phyloP scores from a whole-genome alignment of 2,329 filamentous ascomycete genomes.

The Colletotrichum tanaceti region DNA sequence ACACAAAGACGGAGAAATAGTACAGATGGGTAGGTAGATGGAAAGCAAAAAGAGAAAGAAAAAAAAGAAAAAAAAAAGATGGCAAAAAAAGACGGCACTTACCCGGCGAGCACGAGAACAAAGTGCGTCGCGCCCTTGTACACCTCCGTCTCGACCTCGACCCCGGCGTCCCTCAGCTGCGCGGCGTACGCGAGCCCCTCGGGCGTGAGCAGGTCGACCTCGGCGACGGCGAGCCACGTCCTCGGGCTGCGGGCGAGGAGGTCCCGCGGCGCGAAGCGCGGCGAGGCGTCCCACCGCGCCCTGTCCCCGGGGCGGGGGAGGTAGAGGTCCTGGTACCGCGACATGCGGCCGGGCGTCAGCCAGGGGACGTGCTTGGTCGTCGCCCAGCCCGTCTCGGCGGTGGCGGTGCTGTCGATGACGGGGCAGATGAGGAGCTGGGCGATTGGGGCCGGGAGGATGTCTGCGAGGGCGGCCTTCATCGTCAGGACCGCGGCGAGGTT shows the following conservation, averaged over 20 bases:
- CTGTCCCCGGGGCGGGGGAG: conserved; percentile 45
- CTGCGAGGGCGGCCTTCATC: conserved; percentile 36
- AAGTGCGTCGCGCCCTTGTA: conserved; percentile 32
- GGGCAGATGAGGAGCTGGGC: conserved; percentile 46
- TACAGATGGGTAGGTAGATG: neutral
- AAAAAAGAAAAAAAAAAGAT: too few species aligned
- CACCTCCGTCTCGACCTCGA: conserved; percentile 17
- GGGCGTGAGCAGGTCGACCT: conserved; percentile 49
- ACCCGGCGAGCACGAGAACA: conserved; percentile 32
- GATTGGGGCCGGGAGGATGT: conserved; percentile 4
- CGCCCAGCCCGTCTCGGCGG: conserved; percentile 41
- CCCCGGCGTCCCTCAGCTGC: conserved; percentile 40
- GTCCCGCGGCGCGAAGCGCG: conserved; percentile 45
- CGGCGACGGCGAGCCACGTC: conserved; percentile 49
- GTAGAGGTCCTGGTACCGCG: conserved; percentile 53
- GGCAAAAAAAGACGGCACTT: neutral
- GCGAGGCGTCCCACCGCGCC: conserved; percentile 48
- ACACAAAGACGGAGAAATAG: too few species aligned
- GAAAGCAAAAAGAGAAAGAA: neutral
- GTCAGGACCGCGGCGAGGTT: conserved; percentile 41
- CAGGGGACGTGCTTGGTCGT: conserved; percentile 45
- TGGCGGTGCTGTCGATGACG: conserved; percentile 52
- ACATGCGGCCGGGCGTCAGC: conserved; percentile 50
- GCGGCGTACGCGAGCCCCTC: conserved; percentile 48
- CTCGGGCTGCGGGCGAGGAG: conserved; percentile 46